Evolutionary conservation across 257 asterid genomes (phyloP), one percentile per base, ranked within the genome.

Genomic region (Plectranthus barbatus): DNA sequence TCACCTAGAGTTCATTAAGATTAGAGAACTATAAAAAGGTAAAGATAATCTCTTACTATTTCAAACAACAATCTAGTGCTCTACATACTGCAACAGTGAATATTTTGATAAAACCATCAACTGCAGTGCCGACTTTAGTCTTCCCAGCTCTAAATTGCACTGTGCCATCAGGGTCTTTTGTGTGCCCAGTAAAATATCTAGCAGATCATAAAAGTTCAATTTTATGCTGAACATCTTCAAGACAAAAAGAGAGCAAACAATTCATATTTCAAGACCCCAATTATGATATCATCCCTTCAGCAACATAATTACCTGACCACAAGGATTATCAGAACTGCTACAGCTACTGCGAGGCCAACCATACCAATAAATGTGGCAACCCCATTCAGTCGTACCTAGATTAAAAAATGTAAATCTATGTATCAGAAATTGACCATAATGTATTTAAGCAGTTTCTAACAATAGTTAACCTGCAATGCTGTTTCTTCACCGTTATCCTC

Each of bases 401-500:
- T 42, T 50, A 70, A 72, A 58, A 42, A 66, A 68, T 10, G 62
- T 60, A 67, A 53, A 24, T 33, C 64, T 12, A 31, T 45, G 62
- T 5, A 58, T 66, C 70, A 69, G 56, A 64, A 50, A 15, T 53
- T 58, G 54, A 55, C 45, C 41, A 60, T n/a, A 56, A 37, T 40
- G 41, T 49, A 45, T 46, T 33, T 7, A 29, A 13, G 46, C 18
- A 46, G 51, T 61, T 15, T 42, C 51, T 26, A 66, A 64, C n/a
- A n/a, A 48, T 44, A 58, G 26, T 24, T 39, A 61, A 90, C 99
- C 97, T 92, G 99, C 79, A 92, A 71, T 20, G 99, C 96, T 61
- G 99, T 92, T 78, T 92, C 99, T 86, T 92, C 99, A 63, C 93
- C 97, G 76, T 85, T 92, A 75, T 92, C 99, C 76, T 92, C 99